Base-by-base conservation (phyloP, 306 rosid genomes). In the Dicorynia guianensis region DNA sequence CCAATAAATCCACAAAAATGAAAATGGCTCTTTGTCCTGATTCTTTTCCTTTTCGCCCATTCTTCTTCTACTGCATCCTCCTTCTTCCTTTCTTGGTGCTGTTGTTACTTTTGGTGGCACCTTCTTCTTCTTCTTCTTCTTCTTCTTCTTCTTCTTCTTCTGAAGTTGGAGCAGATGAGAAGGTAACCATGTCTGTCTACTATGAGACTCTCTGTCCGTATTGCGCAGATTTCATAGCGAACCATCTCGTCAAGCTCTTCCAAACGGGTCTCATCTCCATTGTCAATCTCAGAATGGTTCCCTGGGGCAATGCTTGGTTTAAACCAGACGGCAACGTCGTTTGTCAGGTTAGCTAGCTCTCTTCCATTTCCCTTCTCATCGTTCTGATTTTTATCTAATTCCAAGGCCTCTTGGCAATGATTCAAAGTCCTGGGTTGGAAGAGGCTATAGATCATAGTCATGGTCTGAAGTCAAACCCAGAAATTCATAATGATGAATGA, bases 301-400 rank as follows among this genome's bases (percentile, higher is more conserved):
- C 98, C 15, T 94, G 98, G 97, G 98, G 98, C 12, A 94, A 94
- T 11, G 88, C 98, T 61, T 72, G 81, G 88, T 67, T 85, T 81
- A 54, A 85, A 15, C 74, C 90, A 11, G 57, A 89, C 76, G 90
- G 85, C 78, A 42, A 86, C 71, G 49, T 87, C 71, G 0, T 60
- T 75, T 92, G 97, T 78, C 96, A 94, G 95, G 98, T 85, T 34
- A 25, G 30, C 30, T 25, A 25, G 13, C 11, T 63, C 15, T 25
- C 19, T 63, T 56, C 19, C 25, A 18, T 49, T 67, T 76, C 39
- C 43, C 46, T 34, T 35, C 19, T 42, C 3, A 3, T 6, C 48
- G 7, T 63, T 25, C 30, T 25, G 30, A 1, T 25, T 2, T 25
- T 25, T 25, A 25, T 25, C 1, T 25, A 25, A 25, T 25, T 25